phyloP scores from a whole-genome alignment of 164 flowering plant species.

The Stephania cephalantha region DNA sequence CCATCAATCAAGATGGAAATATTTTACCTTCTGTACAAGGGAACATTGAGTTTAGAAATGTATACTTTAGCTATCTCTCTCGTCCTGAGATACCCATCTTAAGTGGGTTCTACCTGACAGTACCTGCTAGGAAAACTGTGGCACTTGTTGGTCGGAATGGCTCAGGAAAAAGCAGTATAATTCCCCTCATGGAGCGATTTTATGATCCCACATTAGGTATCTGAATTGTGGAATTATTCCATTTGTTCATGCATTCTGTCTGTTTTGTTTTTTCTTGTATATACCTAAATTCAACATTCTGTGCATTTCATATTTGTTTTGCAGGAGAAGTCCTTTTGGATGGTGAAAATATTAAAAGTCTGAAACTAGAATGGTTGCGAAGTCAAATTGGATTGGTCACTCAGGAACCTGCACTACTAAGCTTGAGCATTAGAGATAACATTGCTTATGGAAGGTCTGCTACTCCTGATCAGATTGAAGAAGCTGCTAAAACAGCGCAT shows the following conservation, averaged over 20 bases:
- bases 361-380: slow-evolving; percentile 89
- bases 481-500: slow-evolving; percentile 96
- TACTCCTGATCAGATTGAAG: slow-evolving; percentile 84
- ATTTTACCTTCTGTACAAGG: slow-evolving; percentile 68
- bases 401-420: slow-evolving; percentile 96
- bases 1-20: slow-evolving; percentile 65
- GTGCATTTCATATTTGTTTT: slow-evolving; percentile 18
- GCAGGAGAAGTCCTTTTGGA: slow-evolving; percentile 97
- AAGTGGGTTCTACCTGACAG: slow-evolving; percentile 90
- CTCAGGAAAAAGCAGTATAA: slow-evolving; percentile 97
- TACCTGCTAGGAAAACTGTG: slow-evolving; percentile 90
- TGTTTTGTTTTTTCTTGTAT: background rate
- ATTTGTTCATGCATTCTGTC: background rate
- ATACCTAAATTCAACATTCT: background rate
- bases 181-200: slow-evolving; percentile 97
- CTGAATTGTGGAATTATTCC: background rate
- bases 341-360: slow-evolving; percentile 87
- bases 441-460: slow-evolving; percentile 91
- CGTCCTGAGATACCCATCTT: slow-evolving; percentile 97
- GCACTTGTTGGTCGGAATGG: slow-evolving; percentile 99
- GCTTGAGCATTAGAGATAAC: slow-evolving; percentile 90
- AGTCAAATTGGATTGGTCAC: slow-evolving; percentile 95
- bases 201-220: slow-evolving; percentile 98
- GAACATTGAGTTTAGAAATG: slow-evolving; percentile 93
- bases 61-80: slow-evolving; percentile 90